phyloP scores from a whole-genome alignment of 441 rosid species.

The Populus hybrid region DNA sequence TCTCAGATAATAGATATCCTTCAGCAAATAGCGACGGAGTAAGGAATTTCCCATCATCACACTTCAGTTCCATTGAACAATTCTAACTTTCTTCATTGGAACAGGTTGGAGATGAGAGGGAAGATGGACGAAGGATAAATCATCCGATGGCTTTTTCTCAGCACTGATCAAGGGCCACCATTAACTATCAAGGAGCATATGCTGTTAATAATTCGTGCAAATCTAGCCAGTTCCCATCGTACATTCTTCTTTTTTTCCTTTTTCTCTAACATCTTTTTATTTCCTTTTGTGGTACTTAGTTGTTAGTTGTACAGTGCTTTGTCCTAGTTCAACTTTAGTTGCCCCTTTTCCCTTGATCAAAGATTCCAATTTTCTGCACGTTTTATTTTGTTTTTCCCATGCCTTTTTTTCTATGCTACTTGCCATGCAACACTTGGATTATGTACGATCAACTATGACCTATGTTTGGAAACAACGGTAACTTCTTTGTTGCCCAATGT shows the following conservation, averaged over 20 bases:
- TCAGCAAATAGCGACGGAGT: constrained; percentile 65
- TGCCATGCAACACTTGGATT: not conserved
- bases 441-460: not conserved
- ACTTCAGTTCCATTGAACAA: not conserved
- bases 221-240: constrained; percentile 22
- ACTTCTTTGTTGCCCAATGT: not conserved
- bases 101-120: constrained; percentile 60
- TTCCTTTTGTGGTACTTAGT: not conserved
- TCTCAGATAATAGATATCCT: constrained; percentile 66
- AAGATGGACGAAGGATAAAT: constrained; percentile 43
- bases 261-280: not conserved
- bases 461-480: not conserved
- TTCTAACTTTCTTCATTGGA: constrained; percentile 12
- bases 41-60: constrained; percentile 11
- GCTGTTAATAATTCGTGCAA: constrained; percentile 25
- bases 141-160: constrained; percentile 44
- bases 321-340: constrained; percentile 3
- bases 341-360: not conserved
- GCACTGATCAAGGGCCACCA: constrained; percentile 49
- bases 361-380: not conserved
- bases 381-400: not conserved
- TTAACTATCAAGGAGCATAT: constrained; percentile 28
- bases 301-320: constrained; percentile 34
- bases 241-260: not conserved
- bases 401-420: not conserved